Evolutionary conservation across 2,329 filamentous ascomycete genomes (phyloP).

Genomic region (Fusarium nematophilum): DNA sequence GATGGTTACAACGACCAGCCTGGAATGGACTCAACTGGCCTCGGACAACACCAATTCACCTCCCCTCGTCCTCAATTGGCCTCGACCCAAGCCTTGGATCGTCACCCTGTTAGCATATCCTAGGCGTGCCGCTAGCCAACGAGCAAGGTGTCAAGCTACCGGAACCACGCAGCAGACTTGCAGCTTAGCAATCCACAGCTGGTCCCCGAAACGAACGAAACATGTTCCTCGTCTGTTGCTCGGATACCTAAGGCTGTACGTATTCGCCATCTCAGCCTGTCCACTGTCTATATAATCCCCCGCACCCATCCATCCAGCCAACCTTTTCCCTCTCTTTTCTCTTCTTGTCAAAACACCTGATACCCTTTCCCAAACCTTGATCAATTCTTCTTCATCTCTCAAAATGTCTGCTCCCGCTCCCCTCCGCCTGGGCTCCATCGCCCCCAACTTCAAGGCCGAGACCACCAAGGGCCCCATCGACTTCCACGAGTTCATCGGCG

Average conservation of each 20-base stretch:
- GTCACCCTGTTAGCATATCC: constrained; percentile 17
- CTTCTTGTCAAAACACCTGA: background rate
- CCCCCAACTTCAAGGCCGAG: constrained; percentile 86
- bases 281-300: constrained; percentile 38
- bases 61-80: constrained; percentile 13
- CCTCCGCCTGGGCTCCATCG: constrained; percentile 73
- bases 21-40: constrained; percentile 11
- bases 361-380: background rate
- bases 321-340: background rate
- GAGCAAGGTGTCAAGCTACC: constrained; percentile 26
- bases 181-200: constrained; percentile 11
- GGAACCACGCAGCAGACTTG: no score
- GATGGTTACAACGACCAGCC: background rate
- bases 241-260: background rate
- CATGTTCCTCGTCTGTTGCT: background rate
- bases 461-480: constrained; percentile 82
- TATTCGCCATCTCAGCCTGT: background rate
- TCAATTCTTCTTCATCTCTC: background rate
- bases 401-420: constrained; percentile 49
- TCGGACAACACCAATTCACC: constrained; percentile 28
- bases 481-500: constrained; percentile 84
- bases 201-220: background rate
- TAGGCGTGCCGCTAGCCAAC: constrained; percentile 15
- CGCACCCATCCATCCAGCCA: background rate
- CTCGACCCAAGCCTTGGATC: constrained; percentile 10